Evolutionary conservation across 805 yeast genomes (phyloP).

Genomic region (Jamesozyma jinghongensis): DNA sequence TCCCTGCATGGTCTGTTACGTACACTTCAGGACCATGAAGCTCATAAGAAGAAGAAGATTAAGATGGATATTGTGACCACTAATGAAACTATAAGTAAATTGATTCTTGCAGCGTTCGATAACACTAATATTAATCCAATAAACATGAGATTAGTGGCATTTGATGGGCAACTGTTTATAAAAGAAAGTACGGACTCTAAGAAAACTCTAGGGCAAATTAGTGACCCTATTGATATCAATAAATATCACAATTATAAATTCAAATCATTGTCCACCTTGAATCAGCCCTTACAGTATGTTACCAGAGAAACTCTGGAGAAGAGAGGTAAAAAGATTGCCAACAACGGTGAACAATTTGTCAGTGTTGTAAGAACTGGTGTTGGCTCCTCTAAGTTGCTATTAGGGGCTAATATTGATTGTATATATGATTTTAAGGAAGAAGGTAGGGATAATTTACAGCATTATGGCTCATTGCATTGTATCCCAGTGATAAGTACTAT

Average conservation of each 20-base stretch:
- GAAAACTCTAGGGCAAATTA: neutral
- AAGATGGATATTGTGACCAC: constrained; percentile 66
- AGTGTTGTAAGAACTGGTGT: constrained; percentile 80
- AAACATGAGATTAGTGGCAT: constrained; percentile 53
- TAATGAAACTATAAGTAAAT: constrained; percentile 68
- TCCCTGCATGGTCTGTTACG: constrained; percentile 45
- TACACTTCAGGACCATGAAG: constrained; percentile 50
- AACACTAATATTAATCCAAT: constrained; percentile 43
- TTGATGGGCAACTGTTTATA: constrained; percentile 68
- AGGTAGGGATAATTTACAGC: constrained; percentile 44
- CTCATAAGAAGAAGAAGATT: constrained; percentile 33
- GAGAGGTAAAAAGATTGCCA: constrained; percentile 50
- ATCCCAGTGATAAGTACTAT: constrained; percentile 46
- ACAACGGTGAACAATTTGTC: constrained; percentile 67
- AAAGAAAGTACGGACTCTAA: constrained; percentile 30
- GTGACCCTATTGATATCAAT: constrained; percentile 30
- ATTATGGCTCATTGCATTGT: constrained; percentile 83
- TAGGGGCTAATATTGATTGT: constrained; percentile 92
- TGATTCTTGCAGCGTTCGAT: constrained; percentile 50
- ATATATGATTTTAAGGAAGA: constrained; percentile 63
- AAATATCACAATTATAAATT: constrained; percentile 72
- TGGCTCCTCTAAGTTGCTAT: constrained; percentile 54
- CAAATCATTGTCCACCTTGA: constrained; percentile 66
- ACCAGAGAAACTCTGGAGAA: constrained; percentile 60
- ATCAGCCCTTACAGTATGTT: constrained; percentile 65